phyloP scores from a whole-genome alignment of 73 alveolate genomes.

The Symbiodinium pilosum region DNA sequence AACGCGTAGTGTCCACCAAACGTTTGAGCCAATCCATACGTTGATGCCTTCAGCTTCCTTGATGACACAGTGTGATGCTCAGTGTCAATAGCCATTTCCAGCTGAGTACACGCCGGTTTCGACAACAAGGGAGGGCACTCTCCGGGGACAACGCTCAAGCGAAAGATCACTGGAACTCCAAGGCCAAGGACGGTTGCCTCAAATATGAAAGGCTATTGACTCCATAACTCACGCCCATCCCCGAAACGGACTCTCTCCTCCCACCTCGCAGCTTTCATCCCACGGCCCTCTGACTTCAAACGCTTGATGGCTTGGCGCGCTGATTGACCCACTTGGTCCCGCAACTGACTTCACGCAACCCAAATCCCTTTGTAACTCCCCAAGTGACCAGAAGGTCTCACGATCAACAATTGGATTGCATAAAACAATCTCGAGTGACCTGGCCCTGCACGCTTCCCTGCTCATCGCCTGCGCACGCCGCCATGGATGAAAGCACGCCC shows the following conservation, averaged over 20 bases:
- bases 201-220: neutral
- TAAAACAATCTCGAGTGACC: too few species aligned
- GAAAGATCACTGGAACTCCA: neutral
- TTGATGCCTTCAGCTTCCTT: neutral
- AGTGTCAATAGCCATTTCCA: neutral
- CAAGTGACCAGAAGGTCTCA: neutral
- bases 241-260: constrained; percentile 15
- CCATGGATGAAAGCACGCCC: neutral
- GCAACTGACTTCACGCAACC: constrained; percentile 67
- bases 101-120: neutral
- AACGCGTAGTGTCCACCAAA: constrained; percentile 11
- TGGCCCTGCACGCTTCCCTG: neutral
- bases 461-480: neutral
- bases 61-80: neutral
- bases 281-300: neutral
- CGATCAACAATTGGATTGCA: too few species aligned
- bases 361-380: constrained; percentile 5
- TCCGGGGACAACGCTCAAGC: neutral
- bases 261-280: neutral
- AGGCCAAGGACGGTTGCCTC: neutral
- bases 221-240: neutral
- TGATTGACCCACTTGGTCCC: constrained; percentile 34
- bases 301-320: neutral
- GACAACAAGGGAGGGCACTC: constrained; percentile 36
- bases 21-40: neutral